Evolutionary conservation across 257 asterid species (phyloP).

Genomic region (Solanum megistacrolobum): DNA sequence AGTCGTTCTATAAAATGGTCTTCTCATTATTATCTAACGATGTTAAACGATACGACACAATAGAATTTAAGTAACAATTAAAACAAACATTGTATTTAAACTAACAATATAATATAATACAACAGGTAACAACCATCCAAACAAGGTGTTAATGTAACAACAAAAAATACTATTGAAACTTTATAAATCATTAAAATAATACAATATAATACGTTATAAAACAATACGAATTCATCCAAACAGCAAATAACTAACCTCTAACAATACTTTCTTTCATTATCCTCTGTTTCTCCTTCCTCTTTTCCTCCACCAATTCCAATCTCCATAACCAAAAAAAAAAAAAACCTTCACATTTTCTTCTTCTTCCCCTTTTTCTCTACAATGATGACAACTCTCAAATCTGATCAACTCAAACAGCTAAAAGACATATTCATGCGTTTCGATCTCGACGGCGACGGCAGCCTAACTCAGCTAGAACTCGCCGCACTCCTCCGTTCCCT

Average conservation of each 20-base stretch:
- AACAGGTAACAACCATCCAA: too few species aligned
- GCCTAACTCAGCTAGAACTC: conserved; percentile 42
- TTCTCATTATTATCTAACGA: too few species aligned
- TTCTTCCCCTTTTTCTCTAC: background rate
- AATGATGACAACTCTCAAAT: conserved; percentile 23
- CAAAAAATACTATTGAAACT: too few species aligned
- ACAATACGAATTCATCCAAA: background rate
- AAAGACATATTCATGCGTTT: conserved; percentile 36
- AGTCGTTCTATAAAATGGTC: too few species aligned
- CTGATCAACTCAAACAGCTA: conserved; percentile 34
- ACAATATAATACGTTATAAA: background rate
- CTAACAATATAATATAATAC: too few species aligned
- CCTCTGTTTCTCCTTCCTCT: background rate
- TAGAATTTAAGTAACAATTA: too few species aligned
- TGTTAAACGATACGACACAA: too few species aligned
- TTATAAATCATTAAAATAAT: too few species aligned
- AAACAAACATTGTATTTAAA: too few species aligned
- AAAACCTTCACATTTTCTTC: background rate
- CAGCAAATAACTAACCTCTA: background rate
- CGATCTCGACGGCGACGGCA: conserved; percentile 40
- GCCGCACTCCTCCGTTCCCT: conserved; percentile 46
- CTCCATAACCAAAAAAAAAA: background rate
- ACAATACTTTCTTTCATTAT: background rate
- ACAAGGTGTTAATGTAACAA: too few species aligned
- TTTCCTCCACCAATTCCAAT: background rate